Evolutionary conservation across 148 eudicot species (phyloP).

Genomic region (Rhododendron vialii): DNA sequence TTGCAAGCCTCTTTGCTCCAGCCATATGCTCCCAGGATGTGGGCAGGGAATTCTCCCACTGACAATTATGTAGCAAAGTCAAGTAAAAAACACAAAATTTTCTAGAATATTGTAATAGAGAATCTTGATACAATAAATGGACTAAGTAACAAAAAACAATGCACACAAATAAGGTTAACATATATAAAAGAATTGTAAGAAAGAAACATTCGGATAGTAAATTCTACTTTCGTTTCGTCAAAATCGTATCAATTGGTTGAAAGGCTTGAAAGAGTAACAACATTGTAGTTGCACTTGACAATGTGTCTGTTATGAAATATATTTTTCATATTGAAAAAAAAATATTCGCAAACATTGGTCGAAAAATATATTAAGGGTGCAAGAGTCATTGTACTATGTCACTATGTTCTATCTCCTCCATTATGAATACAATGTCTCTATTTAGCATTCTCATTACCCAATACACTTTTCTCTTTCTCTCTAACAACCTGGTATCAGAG

Average conservation of each 20-base stretch:
- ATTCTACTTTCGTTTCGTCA: no score
- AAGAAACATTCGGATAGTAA: no score
- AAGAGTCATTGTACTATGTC: not conserved
- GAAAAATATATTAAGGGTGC: not conserved
- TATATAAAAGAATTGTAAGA: not conserved
- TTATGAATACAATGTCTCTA: not conserved
- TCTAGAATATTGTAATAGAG: not conserved
- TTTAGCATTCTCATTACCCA: not conserved
- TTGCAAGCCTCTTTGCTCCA: conserved; percentile 95
- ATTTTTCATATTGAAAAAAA: not conserved
- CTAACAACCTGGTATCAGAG: not conserved
- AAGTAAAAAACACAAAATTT: not conserved
- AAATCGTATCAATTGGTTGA: not conserved
- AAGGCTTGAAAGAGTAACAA: no score
- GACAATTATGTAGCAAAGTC: conserved; percentile 19
- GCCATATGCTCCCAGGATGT: conserved; percentile 92
- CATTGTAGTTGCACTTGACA: no score
- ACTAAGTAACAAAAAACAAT: not conserved
- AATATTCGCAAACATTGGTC: no score
- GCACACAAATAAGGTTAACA: not conserved
- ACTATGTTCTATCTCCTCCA: not conserved
- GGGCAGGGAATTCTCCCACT: conserved; percentile 95
- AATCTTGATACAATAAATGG: not conserved
- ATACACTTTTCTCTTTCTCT: not conserved
- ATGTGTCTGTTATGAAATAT: not conserved